Conservation (phyloP, 1,139 yeast species). For the Hyphopichia burtonii region DNA sequence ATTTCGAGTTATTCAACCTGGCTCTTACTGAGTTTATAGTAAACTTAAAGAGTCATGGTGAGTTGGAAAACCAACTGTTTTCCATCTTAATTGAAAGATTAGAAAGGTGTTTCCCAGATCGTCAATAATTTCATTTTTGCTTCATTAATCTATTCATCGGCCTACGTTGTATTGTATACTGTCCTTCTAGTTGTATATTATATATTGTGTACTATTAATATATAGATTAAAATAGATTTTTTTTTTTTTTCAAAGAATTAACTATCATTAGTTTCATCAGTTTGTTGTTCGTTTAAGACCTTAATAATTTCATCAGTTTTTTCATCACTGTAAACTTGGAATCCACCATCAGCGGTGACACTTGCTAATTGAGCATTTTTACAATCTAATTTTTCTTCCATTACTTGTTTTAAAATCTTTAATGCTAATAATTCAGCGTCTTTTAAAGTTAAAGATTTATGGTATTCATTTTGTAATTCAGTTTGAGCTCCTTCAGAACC, state of each 20-base stretch:
- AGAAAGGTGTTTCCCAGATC: constrained; percentile 41
- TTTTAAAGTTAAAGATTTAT: constrained; percentile 84
- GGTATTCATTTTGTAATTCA: constrained; percentile 95
- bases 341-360: constrained; percentile 85
- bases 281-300: constrained; percentile 66
- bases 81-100: constrained; percentile 52
- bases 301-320: constrained; percentile 82
- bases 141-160: not conserved
- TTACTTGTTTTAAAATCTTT: constrained; percentile 92
- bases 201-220: not conserved
- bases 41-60: constrained; percentile 58
- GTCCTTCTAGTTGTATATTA: constrained; percentile 4
- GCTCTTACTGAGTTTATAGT: constrained; percentile 54
- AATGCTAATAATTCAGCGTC: constrained; percentile 92
- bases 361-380: constrained; percentile 94
- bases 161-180: too few relatives aligned
- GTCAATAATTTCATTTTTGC: constrained; percentile 7
- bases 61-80: constrained; percentile 59
- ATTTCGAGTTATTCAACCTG: constrained; percentile 55
- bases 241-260: not conserved
- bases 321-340: constrained; percentile 80
- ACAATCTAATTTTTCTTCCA: constrained; percentile 98
- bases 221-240: not conserved
- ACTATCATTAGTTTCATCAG: constrained; percentile 3
- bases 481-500: constrained; percentile 99